phyloP scores from a whole-genome alignment of 169 alveolate genomes.

The Plasmodium reichenowi region DNA sequence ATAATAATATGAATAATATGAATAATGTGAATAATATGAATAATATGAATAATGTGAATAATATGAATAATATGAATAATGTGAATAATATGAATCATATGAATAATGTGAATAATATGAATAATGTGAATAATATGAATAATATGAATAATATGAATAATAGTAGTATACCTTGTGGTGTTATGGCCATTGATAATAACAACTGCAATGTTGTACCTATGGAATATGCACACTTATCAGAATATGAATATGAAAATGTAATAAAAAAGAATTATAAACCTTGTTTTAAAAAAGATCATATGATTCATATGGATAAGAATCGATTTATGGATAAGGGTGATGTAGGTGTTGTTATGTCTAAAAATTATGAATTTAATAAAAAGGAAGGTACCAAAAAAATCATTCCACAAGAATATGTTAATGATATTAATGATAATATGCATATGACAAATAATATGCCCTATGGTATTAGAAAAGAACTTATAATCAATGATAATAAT shows the following conservation, averaged over 20 bases:
- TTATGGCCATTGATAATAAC: not conserved
- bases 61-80: too few species aligned
- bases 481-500: not conserved
- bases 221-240: conserved; percentile 9
- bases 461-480: conserved; percentile 14
- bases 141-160: not conserved
- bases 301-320: conserved; percentile 17
- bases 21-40: too few species aligned
- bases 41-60: too few species aligned
- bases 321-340: conserved; percentile 26
- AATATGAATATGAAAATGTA: conserved; percentile 18
- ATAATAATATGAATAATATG: too few species aligned
- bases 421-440: not conserved
- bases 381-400: conserved; percentile 1
- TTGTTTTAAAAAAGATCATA: not conserved
- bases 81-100: too few species aligned
- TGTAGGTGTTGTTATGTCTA: not conserved
- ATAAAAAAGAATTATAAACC: conserved; percentile 1
- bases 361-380: conserved; percentile 33
- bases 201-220: not conserved
- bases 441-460: not conserved
- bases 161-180: not conserved
- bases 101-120: too few species aligned
- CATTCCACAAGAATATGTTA: conserved; percentile 13
- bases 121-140: too few species aligned